These are phyloP conservation scores for Rhizopogon roseolus DNA, from an alignment of 768 basidiomycete species.

Conservation along the genomic window DNA sequence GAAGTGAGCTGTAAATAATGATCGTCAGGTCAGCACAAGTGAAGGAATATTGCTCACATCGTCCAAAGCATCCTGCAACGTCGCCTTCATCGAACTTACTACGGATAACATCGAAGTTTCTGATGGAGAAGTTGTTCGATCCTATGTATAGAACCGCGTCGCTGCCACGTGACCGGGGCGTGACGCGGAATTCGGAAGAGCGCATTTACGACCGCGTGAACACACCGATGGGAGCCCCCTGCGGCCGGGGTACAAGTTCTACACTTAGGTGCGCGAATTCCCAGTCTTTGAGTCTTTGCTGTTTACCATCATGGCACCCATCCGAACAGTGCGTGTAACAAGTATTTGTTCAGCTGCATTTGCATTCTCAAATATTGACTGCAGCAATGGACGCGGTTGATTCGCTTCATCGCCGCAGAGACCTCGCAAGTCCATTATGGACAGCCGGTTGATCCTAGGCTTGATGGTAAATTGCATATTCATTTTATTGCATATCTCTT, in stretches of 20 bases:
- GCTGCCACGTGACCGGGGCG: slow-evolving; percentile 24
- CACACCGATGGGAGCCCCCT: neutral
- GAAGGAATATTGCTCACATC: slow-evolving; percentile 41
- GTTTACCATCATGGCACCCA: slow-evolving; percentile 46
- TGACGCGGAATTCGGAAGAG: slow-evolving; percentile 14
- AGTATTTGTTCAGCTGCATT: neutral
- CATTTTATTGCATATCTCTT: neutral
- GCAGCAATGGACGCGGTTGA: slow-evolving; percentile 75
- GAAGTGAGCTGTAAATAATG: slow-evolving; percentile 52
- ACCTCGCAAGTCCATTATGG: slow-evolving; percentile 73
- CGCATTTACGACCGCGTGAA: slow-evolving; percentile 4
- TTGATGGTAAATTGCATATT: slow-evolving; percentile 48
- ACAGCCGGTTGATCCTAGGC: slow-evolving; percentile 60
- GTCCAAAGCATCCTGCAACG: slow-evolving; percentile 60
- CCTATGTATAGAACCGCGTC: slow-evolving; percentile 10
- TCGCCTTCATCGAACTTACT: slow-evolving; percentile 33
- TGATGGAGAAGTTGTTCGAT: neutral
- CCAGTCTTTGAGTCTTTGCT: slow-evolving; percentile 2
- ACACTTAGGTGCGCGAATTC: slow-evolving; percentile 5
- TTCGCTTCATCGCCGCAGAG: slow-evolving; percentile 77
- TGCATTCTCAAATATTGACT: slow-evolving; percentile 9
- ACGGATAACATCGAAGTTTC: neutral
- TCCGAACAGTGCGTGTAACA: slow-evolving; percentile 43
- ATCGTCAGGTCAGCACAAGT: slow-evolving; percentile 5
- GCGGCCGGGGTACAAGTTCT: neutral